Conservation (phyloP, 768 basidiomycete genomes). For the Lentinula detonsa region DNA sequence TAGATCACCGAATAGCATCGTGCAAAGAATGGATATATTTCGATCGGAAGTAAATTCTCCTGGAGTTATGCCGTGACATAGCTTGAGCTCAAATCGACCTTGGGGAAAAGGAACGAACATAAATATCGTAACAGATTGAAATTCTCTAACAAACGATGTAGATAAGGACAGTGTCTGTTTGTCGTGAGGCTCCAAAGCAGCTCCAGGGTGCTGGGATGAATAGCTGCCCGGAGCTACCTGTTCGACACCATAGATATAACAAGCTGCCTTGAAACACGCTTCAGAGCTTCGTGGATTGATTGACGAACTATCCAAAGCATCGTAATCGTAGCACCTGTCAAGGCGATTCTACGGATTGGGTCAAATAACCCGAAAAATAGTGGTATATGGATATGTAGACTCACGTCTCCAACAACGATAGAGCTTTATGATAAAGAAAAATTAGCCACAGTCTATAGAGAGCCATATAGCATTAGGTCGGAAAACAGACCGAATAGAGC, state of each 20-base stretch:
- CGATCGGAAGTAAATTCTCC: no score
- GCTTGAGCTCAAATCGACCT: background rate
- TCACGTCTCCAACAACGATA: background rate
- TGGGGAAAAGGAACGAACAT: background rate
- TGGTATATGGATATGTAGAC: background rate
- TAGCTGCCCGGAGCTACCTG: background rate
- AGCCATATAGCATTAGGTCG: background rate
- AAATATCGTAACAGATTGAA: background rate
- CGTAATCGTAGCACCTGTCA: background rate
- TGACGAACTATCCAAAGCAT: constrained; percentile 1
- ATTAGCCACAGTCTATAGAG: background rate
- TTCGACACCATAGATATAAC: background rate
- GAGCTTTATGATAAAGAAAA: background rate
- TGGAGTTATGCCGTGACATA: no score
- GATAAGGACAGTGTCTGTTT: background rate
- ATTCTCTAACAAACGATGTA: background rate
- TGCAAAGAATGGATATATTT: no score
- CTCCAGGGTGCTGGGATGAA: background rate
- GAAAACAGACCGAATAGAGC: background rate
- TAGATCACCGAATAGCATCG: no score
- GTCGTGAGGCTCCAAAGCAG: background rate
- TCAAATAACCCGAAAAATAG: background rate
- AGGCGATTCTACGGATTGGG: background rate
- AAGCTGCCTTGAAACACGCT: background rate
- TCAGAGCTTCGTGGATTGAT: background rate